A percentile compares a stretch with the other conserved stretches of the same genome.
Conservation (phyloP, 306 rosid species). For the Acacia acuminata region DNA sequence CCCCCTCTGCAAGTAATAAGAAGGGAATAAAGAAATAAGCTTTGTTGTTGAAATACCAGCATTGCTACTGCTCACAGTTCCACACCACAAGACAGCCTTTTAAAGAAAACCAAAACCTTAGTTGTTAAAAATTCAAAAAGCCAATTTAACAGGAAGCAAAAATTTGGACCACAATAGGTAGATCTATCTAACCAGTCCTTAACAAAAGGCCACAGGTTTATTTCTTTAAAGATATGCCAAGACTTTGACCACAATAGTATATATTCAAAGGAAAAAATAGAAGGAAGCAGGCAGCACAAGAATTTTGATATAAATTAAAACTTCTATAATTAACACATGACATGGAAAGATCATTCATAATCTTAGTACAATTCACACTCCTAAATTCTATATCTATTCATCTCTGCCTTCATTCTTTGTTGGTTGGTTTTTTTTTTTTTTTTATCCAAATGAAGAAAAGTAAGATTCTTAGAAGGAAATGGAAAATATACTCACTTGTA, state of each 20-base stretch:
- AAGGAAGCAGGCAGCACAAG: slow-evolving; percentile 2
- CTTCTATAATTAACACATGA: not conserved
- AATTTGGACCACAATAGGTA: no score
- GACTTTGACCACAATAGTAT: not conserved
- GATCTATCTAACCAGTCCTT: not conserved
- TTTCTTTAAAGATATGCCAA: not conserved
- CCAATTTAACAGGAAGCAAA: not conserved
- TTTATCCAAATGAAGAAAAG: not conserved
- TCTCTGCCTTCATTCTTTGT: slow-evolving; percentile 2
- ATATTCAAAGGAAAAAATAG: not conserved
- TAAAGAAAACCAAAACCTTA: not conserved
- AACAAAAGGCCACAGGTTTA: not conserved
- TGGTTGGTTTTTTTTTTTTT: not conserved
- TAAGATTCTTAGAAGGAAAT: slow-evolving; percentile 12
- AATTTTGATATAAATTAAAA: not conserved
- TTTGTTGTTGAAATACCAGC: not conserved
- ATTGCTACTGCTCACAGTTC: not conserved
- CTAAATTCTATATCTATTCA: not conserved
- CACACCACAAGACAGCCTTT: not conserved
- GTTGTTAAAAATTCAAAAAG: not conserved
- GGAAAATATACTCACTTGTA: slow-evolving; percentile 64
- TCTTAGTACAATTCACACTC: not conserved
- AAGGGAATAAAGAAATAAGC: slow-evolving; percentile 20
- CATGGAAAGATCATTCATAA: not conserved
- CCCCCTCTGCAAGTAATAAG: slow-evolving; percentile 49